phyloP scores from a whole-genome alignment of 2,329 filamentous ascomycete genomes.

The Neonectria sp. region DNA sequence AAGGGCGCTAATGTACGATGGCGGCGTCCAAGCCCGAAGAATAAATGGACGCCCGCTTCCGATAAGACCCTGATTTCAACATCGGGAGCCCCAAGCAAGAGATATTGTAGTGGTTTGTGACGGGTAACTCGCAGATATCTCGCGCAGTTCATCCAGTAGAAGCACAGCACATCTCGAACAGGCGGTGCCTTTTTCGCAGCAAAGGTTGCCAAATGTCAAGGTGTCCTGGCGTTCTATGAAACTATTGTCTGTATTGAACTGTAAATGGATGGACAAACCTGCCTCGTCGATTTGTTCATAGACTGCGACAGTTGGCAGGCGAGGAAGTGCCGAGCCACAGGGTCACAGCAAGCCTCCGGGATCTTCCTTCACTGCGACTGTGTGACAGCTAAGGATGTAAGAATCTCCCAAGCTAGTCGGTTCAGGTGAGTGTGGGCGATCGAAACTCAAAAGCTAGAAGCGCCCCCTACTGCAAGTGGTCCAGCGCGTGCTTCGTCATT shows the following conservation, averaged over 20 bases:
- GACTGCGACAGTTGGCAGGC: constrained; percentile 4
- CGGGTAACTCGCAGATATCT: constrained; percentile 27
- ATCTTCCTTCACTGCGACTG: constrained; percentile 22
- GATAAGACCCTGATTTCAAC: constrained; percentile 39
- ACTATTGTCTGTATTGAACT: background rate
- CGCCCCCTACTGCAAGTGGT: background rate
- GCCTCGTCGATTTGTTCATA: constrained; percentile 4
- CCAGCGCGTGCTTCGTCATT: constrained; percentile 25
- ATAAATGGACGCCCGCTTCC: constrained; percentile 31
- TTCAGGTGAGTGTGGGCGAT: constrained; percentile 14
- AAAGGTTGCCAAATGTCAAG: background rate
- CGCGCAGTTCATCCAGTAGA: constrained; percentile 8
- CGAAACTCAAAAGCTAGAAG: constrained; percentile 21
- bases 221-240: background rate
- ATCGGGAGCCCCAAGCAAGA: constrained; percentile 8
- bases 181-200: background rate
- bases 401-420: constrained; percentile 9
- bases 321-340: background rate
- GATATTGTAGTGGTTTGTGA: constrained; percentile 2
- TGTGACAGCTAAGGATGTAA: constrained; percentile 5
- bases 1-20: constrained; percentile 37
- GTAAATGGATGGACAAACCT: background rate
- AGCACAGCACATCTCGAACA: background rate
- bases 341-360: constrained; percentile 18
- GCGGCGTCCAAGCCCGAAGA: constrained; percentile 28